phyloP scores from a whole-genome alignment of 2,329 filamentous ascomycete species.

The Exophiala lecanii-corni region DNA sequence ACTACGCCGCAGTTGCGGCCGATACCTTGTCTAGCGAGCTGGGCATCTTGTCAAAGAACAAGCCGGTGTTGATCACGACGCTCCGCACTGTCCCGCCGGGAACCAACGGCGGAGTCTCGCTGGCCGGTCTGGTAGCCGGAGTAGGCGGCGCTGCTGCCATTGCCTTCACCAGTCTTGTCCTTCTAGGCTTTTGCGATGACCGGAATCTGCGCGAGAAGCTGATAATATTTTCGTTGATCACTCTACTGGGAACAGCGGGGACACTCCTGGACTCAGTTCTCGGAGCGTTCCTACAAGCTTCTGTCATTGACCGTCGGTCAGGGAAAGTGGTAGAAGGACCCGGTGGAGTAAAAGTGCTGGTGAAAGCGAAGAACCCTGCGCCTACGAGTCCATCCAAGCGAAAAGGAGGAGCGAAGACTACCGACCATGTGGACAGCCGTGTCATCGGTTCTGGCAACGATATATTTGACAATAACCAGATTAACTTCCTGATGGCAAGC shows the following conservation, averaged over 20 bases:
- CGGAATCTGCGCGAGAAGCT: constrained; percentile 46
- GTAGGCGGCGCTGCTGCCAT: constrained; percentile 66
- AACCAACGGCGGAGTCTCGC: constrained; percentile 88
- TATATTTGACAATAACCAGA: constrained; percentile 87
- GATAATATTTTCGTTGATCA: constrained; percentile 51
- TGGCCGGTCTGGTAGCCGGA: constrained; percentile 68
- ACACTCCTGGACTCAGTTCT: constrained; percentile 84
- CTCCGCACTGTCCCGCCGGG: constrained; percentile 76
- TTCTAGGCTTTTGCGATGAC: constrained; percentile 50
- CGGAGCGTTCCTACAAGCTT: constrained; percentile 78
- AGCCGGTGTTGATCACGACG: constrained; percentile 82
- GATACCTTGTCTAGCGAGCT: constrained; percentile 96
- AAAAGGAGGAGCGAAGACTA: constrained; percentile 17
- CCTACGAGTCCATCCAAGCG: constrained; percentile 1
- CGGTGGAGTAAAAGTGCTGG: constrained; percentile 58
- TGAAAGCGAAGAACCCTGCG: constrained; percentile 27
- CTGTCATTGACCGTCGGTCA: constrained; percentile 74
- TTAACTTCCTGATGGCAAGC: constrained; percentile 88
- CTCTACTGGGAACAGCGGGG: constrained; percentile 69
- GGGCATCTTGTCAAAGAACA: constrained; percentile 73
- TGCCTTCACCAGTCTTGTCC: constrained; percentile 61
- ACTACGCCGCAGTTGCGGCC: constrained; percentile 86
- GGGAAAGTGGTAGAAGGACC: constrained; percentile 87
- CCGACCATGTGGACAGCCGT: constrained; percentile 54
- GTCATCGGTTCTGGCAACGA: constrained; percentile 64